Evolutionary conservation across 1,284 basidiomycete species (phyloP), one percentile per base, ranked within the genome.

Genomic region (Malassezia sp.): DNA sequence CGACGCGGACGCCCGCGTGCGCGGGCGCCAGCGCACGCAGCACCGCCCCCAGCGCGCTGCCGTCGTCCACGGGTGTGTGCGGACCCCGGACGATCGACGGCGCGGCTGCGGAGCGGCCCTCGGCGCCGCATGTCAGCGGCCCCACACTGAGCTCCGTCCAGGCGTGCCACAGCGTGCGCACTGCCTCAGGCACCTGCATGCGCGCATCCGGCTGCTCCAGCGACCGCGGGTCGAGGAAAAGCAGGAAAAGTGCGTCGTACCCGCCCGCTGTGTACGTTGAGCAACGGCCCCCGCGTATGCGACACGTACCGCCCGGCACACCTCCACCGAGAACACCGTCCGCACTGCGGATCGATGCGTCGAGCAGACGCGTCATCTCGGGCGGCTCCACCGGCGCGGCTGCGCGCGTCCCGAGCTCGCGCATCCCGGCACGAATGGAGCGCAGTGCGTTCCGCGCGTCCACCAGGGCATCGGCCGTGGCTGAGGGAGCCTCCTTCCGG

Each of bases 201-300:
- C 38, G 51, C 31, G 17, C 31, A 27, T 14, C 7, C 6, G 30
- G 17, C 20, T 21, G 10, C 6, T 21, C 9, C 23, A 34, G 30
- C 18, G 24, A 11, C 9, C 32, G 15, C 7, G 35, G 34, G 12
- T 42, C 24, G 9, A 70, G 50, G 37, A 61, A 59, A 12, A 97
- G 78, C 7, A 97, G 74, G 83, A 88, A 97, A 44, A 97, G 79
- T 1, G 93, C 93, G 67, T 99, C 93, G 70, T 85, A 97, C 1
- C 93, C 93, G 4, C 93, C 93, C 22, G 93, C 90, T 50, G 38
- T 22, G 20, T 37, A 3, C 28, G 23, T 23, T 8, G 15, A 22
- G 20, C 14, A n/a, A n/a, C n/a, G n/a, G n/a, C n/a, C n/a, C n/a
- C n/a, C n/a, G n/a, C 8, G 14, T 17, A 17, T 3, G n/a, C 14